A percentile compares a stretch with the other conserved stretches of the same genome.
Evolutionary conservation across 1,284 basidiomycete species (phyloP).

Genomic region (Irpex sp.): DNA sequence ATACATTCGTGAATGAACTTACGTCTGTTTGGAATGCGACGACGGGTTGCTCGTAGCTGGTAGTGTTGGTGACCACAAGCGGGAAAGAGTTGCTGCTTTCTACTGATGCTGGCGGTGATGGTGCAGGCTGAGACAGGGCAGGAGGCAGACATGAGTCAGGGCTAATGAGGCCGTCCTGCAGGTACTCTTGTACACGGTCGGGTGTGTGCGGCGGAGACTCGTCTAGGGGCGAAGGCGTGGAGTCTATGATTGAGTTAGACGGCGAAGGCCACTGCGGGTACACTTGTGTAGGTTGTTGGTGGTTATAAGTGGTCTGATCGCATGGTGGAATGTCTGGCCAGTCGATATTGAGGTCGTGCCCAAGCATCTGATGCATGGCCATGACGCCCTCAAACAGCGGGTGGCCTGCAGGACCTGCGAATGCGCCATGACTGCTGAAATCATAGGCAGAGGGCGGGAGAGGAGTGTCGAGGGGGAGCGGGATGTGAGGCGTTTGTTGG

Average conservation of each 20-base stretch:
- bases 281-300: not conserved
- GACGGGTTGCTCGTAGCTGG: constrained; percentile 12
- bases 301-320: constrained; percentile 4
- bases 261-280: constrained; percentile 10
- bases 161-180: constrained; percentile 2
- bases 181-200: constrained; percentile 8
- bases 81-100: constrained; percentile 7
- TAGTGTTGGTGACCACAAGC: constrained; percentile 10
- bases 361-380: constrained; percentile 15
- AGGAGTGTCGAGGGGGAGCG: constrained; percentile 13
- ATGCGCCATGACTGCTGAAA: constrained; percentile 10
- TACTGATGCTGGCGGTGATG: not conserved
- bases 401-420: constrained; percentile 11
- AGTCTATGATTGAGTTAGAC: constrained; percentile 12
- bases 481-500: constrained; percentile 13
- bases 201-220: constrained; percentile 18
- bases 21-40: constrained; percentile 14
- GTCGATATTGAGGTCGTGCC: constrained; percentile 13
- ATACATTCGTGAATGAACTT: not conserved
- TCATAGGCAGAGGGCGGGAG: constrained; percentile 15
- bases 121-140: not conserved
- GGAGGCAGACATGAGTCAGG: not conserved
- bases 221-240: constrained; percentile 19
- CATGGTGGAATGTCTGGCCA: constrained; percentile 12
- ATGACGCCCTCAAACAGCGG: constrained; percentile 14